Conservation (phyloP, 345 rosid species). For the Aquilaria sinensis region DNA sequence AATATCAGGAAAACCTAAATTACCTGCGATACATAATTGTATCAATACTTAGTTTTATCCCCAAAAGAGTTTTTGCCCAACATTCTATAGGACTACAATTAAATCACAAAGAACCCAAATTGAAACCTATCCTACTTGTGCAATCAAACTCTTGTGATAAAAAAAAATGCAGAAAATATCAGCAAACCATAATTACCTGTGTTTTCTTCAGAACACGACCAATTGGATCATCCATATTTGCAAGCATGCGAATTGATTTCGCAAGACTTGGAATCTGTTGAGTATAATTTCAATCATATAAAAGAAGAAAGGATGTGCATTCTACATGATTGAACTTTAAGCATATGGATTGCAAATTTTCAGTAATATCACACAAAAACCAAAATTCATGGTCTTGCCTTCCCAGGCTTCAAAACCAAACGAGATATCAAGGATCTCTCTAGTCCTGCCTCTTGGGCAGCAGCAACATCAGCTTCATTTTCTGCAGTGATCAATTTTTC, state of each 20-base stretch:
- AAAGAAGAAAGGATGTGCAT: too few relatives aligned
- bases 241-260: constrained; percentile 71
- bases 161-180: too few relatives aligned
- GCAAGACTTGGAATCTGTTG: constrained; percentile 76
- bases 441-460: constrained; percentile 70
- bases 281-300: constrained; percentile 9
- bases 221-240: constrained; percentile 93
- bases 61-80: neutral
- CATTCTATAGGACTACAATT: constrained; percentile 5
- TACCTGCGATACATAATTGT: neutral
- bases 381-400: constrained; percentile 36
- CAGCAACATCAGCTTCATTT: constrained; percentile 81
- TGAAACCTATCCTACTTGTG: neutral
- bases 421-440: constrained; percentile 78
- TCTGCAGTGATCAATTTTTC: constrained; percentile 51
- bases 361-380: neutral
- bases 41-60: neutral
- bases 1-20: too few relatives aligned
- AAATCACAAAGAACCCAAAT: neutral
- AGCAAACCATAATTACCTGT: constrained; percentile 46
- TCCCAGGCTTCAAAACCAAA: constrained; percentile 76
- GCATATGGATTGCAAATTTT: too few relatives aligned
- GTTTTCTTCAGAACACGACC: constrained; percentile 81
- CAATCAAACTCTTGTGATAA: too few relatives aligned
- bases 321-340: too few relatives aligned